Evolutionary conservation across 1,284 basidiomycete species (phyloP), one percentile per base, ranked within the genome.

Genomic region (Cryptococcus sp.): DNA sequence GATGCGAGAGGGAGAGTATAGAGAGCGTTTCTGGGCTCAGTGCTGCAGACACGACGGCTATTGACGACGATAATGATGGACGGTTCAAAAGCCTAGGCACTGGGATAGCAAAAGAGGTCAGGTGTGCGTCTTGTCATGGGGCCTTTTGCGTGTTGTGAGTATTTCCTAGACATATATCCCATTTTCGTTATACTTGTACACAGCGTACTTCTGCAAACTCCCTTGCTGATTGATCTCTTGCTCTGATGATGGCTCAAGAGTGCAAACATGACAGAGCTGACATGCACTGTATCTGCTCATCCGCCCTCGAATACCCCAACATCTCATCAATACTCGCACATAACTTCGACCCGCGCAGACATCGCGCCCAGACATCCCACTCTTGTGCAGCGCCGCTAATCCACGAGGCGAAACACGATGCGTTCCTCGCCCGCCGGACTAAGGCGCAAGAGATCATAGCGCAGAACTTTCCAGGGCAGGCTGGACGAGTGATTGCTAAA

Each of bases 101-200:
- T 35, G 30, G 30, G 4, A 66, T 76, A 8, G 73, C 70, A 0
- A 64, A 61, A 40, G 57, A 70, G 47, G 63, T 78, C 8, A 53
- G 68, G 19, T 77, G 75, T 65, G 13, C 7, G 1, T 65, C 61
- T 0, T 77, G 75, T 46, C 58, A 58, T 3, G 65, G 57, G 10
- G 67, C 71, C 5, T 77, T 62, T 48, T 77, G 75, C 46, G 55
- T 68, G 5, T n/a, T 19, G 75, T 77, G 45, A 52, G 74, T 66
- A 22, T 30, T 11, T 38, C 38, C n/a, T 13, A 4, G 8, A 4
- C 10, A 2, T 8, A 8, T 35, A 10, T 10, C 10, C 30, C 30
- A 35, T 2, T 35, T 35, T 4, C 30, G 4, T 35, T 35, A 3
- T 8, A 35, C 30, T 35, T 10, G 3, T 38, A 19, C 13, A 47